Evolutionary conservation across 305 asterid genomes (phyloP).

Genomic region (Salvia sclarea): DNA sequence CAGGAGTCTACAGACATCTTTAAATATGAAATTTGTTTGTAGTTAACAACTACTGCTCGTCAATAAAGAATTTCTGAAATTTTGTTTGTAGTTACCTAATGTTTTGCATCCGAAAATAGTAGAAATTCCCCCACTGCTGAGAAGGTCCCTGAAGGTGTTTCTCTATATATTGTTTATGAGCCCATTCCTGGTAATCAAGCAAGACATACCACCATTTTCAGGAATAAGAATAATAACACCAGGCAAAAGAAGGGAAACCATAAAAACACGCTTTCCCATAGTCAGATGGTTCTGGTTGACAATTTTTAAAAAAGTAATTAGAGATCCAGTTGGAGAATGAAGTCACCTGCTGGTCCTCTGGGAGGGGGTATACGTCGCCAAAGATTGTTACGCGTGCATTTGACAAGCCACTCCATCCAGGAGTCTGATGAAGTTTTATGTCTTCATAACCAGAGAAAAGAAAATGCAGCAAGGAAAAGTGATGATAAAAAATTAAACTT

Average conservation of each 20-base stretch:
- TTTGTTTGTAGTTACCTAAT: constrained; percentile 49
- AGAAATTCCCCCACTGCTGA: constrained; percentile 98
- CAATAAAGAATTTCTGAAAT: neutral
- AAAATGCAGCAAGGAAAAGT: constrained; percentile 9
- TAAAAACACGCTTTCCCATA: neutral
- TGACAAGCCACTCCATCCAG: constrained; percentile 99
- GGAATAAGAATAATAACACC: neutral
- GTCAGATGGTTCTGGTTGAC: neutral
- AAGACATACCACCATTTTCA: constrained; percentile 21
- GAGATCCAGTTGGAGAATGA: constrained; percentile 22
- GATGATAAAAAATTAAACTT: constrained; percentile 5
- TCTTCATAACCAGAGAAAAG: constrained; percentile 25
- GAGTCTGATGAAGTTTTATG: constrained; percentile 53
- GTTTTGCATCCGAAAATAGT: constrained; percentile 92
- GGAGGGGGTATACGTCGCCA: constrained; percentile 90
- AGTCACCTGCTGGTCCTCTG: constrained; percentile 86
- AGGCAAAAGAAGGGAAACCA: neutral
- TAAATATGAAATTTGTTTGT: neutral
- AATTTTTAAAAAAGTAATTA: constrained; percentile 8
- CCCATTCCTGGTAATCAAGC: constrained; percentile 72
- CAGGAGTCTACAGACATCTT: neutral
- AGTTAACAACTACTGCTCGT: neutral
- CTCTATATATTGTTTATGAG: constrained; percentile 84
- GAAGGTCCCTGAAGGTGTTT: constrained; percentile 99
- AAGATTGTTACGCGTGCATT: constrained; percentile 95